Percentiles rank a stretch among this genome's conserved stretches.
phyloP scores from a whole-genome alignment of 2,329 filamentous ascomycete species.

The Dothidotthia symphoricarpi region DNA sequence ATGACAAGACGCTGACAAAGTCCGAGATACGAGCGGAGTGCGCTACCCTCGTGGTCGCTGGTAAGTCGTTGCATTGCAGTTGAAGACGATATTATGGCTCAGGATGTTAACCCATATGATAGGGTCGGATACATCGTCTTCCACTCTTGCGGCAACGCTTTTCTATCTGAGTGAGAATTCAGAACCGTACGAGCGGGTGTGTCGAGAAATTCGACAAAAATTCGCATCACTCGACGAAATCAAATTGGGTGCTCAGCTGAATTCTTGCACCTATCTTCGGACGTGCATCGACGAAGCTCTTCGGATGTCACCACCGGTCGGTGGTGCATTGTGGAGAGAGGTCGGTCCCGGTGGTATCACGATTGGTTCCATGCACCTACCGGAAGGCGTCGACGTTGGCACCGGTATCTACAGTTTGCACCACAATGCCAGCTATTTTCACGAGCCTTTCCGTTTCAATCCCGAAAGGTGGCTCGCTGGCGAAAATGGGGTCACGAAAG shows the following conservation, averaged over 20 bases:
- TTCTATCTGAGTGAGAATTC: conserved; percentile 42
- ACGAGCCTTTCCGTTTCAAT: conserved; percentile 13
- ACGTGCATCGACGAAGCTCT: conserved; percentile 37
- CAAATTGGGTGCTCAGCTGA: conserved; percentile 15
- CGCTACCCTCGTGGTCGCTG: too few species aligned
- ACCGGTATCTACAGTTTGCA: conserved; percentile 24
- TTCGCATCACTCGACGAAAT: conserved; percentile 22
- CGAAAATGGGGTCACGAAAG: conserved; percentile 7
- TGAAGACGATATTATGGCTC: too few species aligned
- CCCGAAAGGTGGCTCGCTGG: conserved; percentile 26
- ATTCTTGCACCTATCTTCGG: conserved; percentile 23
- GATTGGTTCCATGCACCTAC: conserved; percentile 22
- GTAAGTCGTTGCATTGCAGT: too few species aligned
- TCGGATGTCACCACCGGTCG: conserved; percentile 30
- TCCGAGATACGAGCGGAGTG: too few species aligned
- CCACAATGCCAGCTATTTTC: conserved; percentile 21
- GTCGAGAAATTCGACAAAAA: conserved; percentile 17
- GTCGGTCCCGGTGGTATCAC: conserved; percentile 17
- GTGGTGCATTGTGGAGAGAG: conserved; percentile 19
- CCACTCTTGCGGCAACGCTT: conserved; percentile 32
- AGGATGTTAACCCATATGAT: too few species aligned
- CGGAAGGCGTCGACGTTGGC: conserved; percentile 22
- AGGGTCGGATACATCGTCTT: conserved; percentile 43
- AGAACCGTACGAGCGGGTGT: conserved; percentile 13
- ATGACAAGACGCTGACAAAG: too few species aligned